Evolutionary conservation across 257 asterid genomes (phyloP).

Genomic region (Rehmannia glutinosa): DNA sequence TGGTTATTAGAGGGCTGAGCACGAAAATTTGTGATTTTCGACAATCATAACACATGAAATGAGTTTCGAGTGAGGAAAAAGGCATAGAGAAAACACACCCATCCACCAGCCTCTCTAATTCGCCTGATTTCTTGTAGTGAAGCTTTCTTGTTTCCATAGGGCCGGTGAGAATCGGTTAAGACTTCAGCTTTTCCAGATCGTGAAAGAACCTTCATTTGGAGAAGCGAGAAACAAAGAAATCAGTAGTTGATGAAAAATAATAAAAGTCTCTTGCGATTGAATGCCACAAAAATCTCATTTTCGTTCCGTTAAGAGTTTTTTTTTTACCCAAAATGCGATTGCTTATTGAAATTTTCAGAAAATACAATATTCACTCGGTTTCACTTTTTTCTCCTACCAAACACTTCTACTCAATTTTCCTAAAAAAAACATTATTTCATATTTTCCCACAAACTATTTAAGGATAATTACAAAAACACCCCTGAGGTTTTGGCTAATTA

Average conservation of each 20-base stretch:
- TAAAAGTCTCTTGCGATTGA: too few species aligned
- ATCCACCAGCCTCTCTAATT: constrained; percentile 87
- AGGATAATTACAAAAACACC: neutral
- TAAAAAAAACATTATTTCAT: too few species aligned
- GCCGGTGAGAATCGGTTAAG: constrained; percentile 83
- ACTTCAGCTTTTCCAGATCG: constrained; percentile 67
- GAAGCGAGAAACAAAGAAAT: neutral
- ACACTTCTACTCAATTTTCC: too few species aligned
- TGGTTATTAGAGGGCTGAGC: too few species aligned
- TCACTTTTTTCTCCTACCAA: too few species aligned
- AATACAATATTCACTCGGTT: too few species aligned
- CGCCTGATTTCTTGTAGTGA: constrained; percentile 79
- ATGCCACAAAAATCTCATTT: too few species aligned
- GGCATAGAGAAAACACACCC: constrained; percentile 53
- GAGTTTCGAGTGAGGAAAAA: neutral
- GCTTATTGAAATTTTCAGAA: too few species aligned
- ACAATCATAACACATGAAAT: neutral
- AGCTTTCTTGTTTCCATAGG: constrained; percentile 68
- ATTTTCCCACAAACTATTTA: too few species aligned
- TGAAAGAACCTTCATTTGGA: constrained; percentile 56
- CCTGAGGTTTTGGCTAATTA: neutral
- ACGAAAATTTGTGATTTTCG: neutral
- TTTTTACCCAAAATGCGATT: too few species aligned
- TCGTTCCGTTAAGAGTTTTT: too few species aligned
- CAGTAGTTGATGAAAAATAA: neutral